Conservation (phyloP, 768 basidiomycete genomes). For the Lentinula edodes region DNA sequence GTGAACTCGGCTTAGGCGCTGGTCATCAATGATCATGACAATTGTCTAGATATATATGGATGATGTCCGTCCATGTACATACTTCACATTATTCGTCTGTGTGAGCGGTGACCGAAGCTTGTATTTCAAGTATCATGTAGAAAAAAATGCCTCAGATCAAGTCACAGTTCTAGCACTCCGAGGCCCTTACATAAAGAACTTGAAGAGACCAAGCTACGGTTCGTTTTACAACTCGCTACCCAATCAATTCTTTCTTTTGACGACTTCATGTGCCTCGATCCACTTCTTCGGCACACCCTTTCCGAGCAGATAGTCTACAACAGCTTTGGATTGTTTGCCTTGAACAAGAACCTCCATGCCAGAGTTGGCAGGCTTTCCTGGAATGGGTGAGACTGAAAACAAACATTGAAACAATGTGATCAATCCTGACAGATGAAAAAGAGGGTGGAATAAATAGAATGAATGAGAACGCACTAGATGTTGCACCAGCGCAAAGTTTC, state of each 20-base stretch:
- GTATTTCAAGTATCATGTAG: too few relatives aligned
- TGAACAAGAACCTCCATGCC: conserved; percentile 77
- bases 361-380: conserved; percentile 44
- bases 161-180: too few relatives aligned
- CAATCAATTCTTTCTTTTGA: conserved; percentile 38
- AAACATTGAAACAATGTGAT: background rate
- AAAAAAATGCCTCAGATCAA: too few relatives aligned
- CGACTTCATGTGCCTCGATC: conserved; percentile 53
- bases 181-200: too few relatives aligned
- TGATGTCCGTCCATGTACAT: too few relatives aligned
- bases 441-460: background rate
- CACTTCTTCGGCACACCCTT: conserved; percentile 80
- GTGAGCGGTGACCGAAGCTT: too few relatives aligned
- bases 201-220: too few relatives aligned
- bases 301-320: conserved; percentile 58
- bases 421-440: background rate
- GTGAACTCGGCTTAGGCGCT: too few relatives aligned
- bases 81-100: too few relatives aligned
- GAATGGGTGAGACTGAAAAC: conserved; percentile 50
- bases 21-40: too few relatives aligned
- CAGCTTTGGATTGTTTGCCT: conserved; percentile 69
- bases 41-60: too few relatives aligned
- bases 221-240: background rate
- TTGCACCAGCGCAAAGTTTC: conserved; percentile 72
- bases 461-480: conserved; percentile 51